Conservation (phyloP, 1,139 yeast genomes). For the Hyphopichia fennica region DNA sequence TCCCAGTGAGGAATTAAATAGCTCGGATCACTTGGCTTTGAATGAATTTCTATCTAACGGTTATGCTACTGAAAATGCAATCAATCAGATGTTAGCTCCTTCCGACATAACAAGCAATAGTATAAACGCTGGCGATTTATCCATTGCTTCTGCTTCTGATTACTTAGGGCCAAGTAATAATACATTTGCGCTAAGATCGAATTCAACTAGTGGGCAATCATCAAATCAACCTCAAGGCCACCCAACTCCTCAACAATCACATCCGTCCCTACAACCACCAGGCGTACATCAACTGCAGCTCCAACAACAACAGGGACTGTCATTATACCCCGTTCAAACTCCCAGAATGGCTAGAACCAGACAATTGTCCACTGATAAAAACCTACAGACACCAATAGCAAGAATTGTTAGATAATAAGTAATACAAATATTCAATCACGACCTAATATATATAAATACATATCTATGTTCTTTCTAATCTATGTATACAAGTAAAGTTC, state of each 20-base stretch:
- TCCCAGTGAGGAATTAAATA: conserved; percentile 12
- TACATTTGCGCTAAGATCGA: conserved; percentile 16
- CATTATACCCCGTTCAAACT: conserved; percentile 15
- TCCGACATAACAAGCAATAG: conserved; percentile 31
- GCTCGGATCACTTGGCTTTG: conserved; percentile 15
- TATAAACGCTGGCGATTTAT: conserved; percentile 26
- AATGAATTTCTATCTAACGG: conserved; percentile 43
- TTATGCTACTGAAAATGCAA: conserved; percentile 16
- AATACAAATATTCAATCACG: neutral
- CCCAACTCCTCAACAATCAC: conserved; percentile 15
- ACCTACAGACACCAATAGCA: conserved; percentile 44
- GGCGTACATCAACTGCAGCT: conserved; percentile 6
- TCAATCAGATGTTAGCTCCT: conserved; percentile 14
- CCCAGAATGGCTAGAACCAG: conserved; percentile 41
- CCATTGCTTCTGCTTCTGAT: conserved; percentile 32
- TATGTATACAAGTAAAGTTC: too few species aligned
- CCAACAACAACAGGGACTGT: conserved; percentile 1
- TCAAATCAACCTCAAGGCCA: neutral
- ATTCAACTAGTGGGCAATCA: neutral
- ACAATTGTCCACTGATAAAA: conserved; percentile 40
- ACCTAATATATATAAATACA: too few species aligned
- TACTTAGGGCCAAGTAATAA: conserved; percentile 27
- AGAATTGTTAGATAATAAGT: conserved; percentile 31
- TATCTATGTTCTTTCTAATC: too few species aligned
- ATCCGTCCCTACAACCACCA: conserved; percentile 14